Evolutionary conservation across 2,329 filamentous ascomycete genomes (phyloP), one percentile per base, ranked within the genome.

Genomic region (Davidsoniella eucalypti): DNA sequence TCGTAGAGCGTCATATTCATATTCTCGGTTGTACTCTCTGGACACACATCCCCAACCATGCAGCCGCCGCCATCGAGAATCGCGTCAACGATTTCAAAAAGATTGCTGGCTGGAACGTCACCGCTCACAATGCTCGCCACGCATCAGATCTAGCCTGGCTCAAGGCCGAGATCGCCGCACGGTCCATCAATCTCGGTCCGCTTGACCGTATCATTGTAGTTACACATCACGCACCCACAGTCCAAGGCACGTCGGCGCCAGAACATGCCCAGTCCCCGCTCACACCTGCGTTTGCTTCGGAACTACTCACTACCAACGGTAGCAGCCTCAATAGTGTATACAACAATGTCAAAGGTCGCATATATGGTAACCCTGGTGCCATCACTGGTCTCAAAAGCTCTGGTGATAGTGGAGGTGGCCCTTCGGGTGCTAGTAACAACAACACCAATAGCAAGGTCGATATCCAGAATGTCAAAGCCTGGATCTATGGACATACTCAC

Each of bases 1-100:
- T 29, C 5, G 39, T 33, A 33, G 12, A 33, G 29, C 47, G 47
- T 29, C 44, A 42, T 18, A 52, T 52, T 12, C 50, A 52, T 26
- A 43, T 80, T 2, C 59, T 80, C 1, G 76, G 76, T 5, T 78
- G 72, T 54, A 76, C 74, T 1, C 63, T 80, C 0, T 78, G 75
- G 70, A 76, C 73, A 1, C 55, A 60, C 0, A 65, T 80, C 5
- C 63, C 69, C 0, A 54, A 63, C 0, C 59, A 65, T 4, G 61
- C 63, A 4, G 60, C 56, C 9, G 58, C 59, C 0, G 56, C 66
- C 4, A 68, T 79, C 12, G 44, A 61, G 23, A 59, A 59, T 33
- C 70, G 64, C 52, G 62, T 78, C 8, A 68, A 66, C 17, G 76
- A 80, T 58, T 79, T 76, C 48, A 61, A 67, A 23, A 65, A 67